Conservation (phyloP, 805 yeast species). For the Scheffersomyces ergatensis region DNA sequence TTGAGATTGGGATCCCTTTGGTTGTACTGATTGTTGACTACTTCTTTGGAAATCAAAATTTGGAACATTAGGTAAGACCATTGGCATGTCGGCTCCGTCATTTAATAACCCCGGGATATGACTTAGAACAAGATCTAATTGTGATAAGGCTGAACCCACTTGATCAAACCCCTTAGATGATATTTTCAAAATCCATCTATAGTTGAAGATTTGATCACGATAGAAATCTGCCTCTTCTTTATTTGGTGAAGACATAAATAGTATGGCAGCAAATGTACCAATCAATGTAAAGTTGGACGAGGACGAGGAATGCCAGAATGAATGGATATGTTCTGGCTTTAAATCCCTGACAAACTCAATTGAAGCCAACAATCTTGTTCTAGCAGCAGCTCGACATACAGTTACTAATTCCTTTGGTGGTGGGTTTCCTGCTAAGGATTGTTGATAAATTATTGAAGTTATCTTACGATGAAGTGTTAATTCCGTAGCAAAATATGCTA, state of each 20-base stretch:
- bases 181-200: conserved; percentile 72
- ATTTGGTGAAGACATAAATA: conserved; percentile 64
- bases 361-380: conserved; percentile 76
- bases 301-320: conserved; percentile 88
- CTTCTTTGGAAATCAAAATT: conserved; percentile 14
- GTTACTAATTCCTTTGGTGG: conserved; percentile 35
- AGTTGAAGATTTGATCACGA: conserved; percentile 68
- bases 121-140: conserved; percentile 67
- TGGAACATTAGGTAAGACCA: conserved; percentile 33
- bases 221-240: conserved; percentile 64
- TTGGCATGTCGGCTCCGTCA: conserved; percentile 36
- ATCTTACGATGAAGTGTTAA: conserved; percentile 81
- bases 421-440: conserved; percentile 25
- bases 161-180: conserved; percentile 77
- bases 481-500: conserved; percentile 88
- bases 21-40: background rate
- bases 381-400: conserved; percentile 85
- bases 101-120: conserved; percentile 71
- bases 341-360: conserved; percentile 74
- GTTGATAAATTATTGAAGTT: conserved; percentile 49
- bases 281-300: conserved; percentile 76
- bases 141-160: conserved; percentile 68
- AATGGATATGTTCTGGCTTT: conserved; percentile 77
- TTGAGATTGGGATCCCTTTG: conserved; percentile 3
- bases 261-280: conserved; percentile 83